Conservation (phyloP, 1,284 basidiomycete genomes). For the Heterobasidion occidentale region DNA sequence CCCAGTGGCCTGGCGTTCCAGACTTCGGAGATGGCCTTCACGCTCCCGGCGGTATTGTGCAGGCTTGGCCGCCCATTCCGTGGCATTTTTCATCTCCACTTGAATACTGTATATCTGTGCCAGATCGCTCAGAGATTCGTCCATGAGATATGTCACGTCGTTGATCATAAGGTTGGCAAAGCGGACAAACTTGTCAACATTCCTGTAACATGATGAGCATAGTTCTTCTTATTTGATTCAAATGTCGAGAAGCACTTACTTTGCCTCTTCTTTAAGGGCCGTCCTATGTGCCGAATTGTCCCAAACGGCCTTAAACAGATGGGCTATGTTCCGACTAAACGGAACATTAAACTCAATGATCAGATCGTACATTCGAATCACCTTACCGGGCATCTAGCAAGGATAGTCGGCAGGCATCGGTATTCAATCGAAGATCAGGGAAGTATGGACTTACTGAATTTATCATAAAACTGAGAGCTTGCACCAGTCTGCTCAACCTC, state of each 20-base stretch:
- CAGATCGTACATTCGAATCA: not conserved
- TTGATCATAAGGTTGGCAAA: slow-evolving; percentile 99
- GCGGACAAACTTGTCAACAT: slow-evolving; percentile 87
- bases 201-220: slow-evolving; percentile 30
- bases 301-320: slow-evolving; percentile 86
- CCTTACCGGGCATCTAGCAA: slow-evolving; percentile 47
- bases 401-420: not conserved
- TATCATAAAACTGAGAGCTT: slow-evolving; percentile 97
- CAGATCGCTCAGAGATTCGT: slow-evolving; percentile 90
- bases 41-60: slow-evolving; percentile 78
- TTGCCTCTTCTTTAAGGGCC: slow-evolving; percentile 72
- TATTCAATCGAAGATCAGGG: slow-evolving; percentile 11
- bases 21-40: slow-evolving; percentile 67
- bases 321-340: slow-evolving; percentile 72
- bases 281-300: slow-evolving; percentile 81
- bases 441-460: slow-evolving; percentile 68
- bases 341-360: not conserved
- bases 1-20: slow-evolving; percentile 80
- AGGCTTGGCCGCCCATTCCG: slow-evolving; percentile 59
- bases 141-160: slow-evolving; percentile 97
- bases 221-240: not conserved
- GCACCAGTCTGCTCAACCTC: slow-evolving; percentile 97
- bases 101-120: slow-evolving; percentile 86
- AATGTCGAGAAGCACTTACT: slow-evolving; percentile 23
- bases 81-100: slow-evolving; percentile 72